Evolutionary conservation across 2,329 filamentous ascomycete genomes (phyloP).

Genomic region (Colletotrichum chrysophilum): DNA sequence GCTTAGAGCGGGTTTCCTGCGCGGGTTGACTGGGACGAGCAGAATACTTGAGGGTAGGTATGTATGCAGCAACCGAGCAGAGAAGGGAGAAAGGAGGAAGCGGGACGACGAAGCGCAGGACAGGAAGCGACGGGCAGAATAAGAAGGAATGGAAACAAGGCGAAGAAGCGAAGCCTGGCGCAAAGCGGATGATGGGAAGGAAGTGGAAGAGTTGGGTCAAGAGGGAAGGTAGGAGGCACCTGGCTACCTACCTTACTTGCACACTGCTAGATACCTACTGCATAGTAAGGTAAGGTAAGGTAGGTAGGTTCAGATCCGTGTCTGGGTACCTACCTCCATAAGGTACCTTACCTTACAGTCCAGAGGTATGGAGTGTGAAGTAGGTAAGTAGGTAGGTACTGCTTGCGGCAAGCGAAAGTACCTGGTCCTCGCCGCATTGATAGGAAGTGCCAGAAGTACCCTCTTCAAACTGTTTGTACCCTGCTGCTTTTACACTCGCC

Average conservation of each 20-base stretch:
- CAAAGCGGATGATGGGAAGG: conserved; percentile 19
- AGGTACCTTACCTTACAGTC: not conserved
- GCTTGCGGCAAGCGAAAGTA: not conserved
- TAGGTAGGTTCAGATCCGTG: not conserved
- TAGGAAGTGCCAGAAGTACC: not conserved
- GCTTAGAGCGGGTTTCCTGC: not conserved
- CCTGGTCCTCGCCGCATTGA: not conserved
- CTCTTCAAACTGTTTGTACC: not conserved
- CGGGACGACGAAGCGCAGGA: not conserved
- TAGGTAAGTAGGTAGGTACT: not conserved
- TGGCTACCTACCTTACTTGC: not conserved
- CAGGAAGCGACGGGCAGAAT: not conserved
- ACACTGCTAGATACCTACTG: not conserved
- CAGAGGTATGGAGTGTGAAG: not conserved
- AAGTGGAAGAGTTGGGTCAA: not conserved
- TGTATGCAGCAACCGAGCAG: not conserved
- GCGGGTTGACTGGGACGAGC: not conserved
- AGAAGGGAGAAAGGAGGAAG: not conserved
- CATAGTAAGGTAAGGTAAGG: too few species aligned
- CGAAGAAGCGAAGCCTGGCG: conserved; percentile 10
- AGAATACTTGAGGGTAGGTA: not conserved
- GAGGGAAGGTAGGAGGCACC: not conserved
- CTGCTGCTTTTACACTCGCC: not conserved
- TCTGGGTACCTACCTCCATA: not conserved
- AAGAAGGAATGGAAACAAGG: conserved; percentile 4